Evolutionary conservation across 2,329 filamentous ascomycete species (phyloP).

Genomic region (Celoporthe dispersa): DNA sequence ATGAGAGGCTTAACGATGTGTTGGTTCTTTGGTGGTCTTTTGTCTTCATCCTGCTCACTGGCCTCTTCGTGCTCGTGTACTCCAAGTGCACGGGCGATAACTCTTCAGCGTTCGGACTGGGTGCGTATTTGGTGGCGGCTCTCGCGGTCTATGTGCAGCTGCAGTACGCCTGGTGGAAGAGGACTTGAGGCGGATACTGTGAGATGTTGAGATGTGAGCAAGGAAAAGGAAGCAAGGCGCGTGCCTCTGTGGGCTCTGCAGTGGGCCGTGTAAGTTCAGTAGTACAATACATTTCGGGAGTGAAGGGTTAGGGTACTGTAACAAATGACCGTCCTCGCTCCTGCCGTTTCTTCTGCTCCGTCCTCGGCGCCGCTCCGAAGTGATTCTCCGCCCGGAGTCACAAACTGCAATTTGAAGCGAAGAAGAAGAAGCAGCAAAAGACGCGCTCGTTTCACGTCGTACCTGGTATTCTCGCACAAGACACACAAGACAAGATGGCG

Average conservation of each 20-base stretch:
- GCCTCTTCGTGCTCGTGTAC: neutral
- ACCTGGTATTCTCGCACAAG: neutral
- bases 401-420: neutral
- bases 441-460: neutral
- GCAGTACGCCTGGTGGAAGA: neutral
- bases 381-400: neutral
- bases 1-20: neutral
- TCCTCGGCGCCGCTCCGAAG: neutral
- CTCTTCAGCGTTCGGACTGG: neutral
- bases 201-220: no score
- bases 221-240: no score
- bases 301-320: neutral
- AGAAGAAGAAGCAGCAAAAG: neutral
- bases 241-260: no score
- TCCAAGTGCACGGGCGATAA: neutral
- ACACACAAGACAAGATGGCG: constrained; percentile 17
- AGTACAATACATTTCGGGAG: no score
- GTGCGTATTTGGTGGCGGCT: neutral
- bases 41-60: neutral
- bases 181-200: neutral
- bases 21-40: neutral
- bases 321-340: neutral
- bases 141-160: neutral
- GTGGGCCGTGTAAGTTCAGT: no score
- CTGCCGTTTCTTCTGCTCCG: neutral